Evolutionary conservation across 129 eudicot genomes (phyloP).

Genomic region (Ambrosia artemisiifolia): DNA sequence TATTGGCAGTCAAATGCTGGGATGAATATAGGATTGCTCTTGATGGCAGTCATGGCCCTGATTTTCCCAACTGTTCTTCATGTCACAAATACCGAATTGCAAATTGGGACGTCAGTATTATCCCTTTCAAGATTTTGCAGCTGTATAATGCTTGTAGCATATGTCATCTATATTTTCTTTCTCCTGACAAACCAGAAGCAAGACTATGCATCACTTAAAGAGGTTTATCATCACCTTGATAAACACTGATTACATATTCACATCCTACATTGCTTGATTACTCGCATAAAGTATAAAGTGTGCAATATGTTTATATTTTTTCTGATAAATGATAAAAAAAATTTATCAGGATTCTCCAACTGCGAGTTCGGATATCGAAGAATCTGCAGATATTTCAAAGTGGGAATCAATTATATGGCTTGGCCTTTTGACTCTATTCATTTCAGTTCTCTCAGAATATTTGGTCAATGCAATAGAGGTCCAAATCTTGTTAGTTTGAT

Average conservation of each 20-base stretch:
- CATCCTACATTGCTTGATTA: constrained; percentile 3
- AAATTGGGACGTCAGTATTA: constrained; percentile 52
- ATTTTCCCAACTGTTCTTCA: constrained; percentile 64
- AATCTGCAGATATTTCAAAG: constrained; percentile 54
- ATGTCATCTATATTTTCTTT: constrained; percentile 48
- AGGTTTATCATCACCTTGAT: constrained; percentile 28
- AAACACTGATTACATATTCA: not conserved
- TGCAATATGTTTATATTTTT: not conserved
- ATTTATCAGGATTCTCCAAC: constrained; percentile 47
- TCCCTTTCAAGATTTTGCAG: constrained; percentile 77
- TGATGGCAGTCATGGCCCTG: constrained; percentile 69
- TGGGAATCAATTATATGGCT: constrained; percentile 71
- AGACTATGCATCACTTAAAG: constrained; percentile 31
- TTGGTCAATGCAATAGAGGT: constrained; percentile 87
- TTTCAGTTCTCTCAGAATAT: constrained; percentile 68
- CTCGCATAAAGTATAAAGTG: not conserved
- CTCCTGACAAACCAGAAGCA: constrained; percentile 56
- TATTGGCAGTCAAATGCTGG: constrained; percentile 49
- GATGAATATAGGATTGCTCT: constrained; percentile 58
- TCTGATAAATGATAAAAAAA: not conserved
- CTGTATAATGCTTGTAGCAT: constrained; percentile 67
- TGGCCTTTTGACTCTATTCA: constrained; percentile 51
- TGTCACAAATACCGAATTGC: constrained; percentile 56
- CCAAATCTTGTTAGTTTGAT: constrained; percentile 3
- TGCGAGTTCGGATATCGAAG: constrained; percentile 44